Evolutionary conservation across 345 rosid genomes (phyloP), one percentile per base, ranked within the genome.

Genomic region (Turnera subulata): DNA sequence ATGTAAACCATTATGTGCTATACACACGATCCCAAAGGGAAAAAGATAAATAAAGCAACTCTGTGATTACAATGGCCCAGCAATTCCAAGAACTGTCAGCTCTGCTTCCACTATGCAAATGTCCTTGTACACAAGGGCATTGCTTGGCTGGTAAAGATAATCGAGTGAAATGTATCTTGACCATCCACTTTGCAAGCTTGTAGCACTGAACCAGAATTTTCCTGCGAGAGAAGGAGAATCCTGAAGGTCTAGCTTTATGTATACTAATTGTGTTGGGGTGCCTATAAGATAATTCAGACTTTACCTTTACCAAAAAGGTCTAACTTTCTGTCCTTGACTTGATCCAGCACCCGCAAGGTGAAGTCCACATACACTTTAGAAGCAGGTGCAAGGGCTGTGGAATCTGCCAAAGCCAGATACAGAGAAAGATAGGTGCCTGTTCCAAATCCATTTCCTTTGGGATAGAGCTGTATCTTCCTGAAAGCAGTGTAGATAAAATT

Each of bases 51-150:
- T n/a, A n/a, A n/a, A n/a, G n/a, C n/a, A n/a, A n/a, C n/a, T n/a
- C n/a, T n/a, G n/a, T 29, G 22, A 5, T 54, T 61, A 64, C 22
- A 69, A 18, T 12, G 71, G 42, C 55, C 14, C 26, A 16, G 63
- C 65, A 44, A 66, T 47, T 46, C 76, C 82, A 11, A 50, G 70
- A 32, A 77, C 53, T 0, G 55, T 67, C 39, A 78, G 74, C 53
- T 73, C 79, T 20, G 76, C 80, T 39, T 75, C 75, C 47, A 78
- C 75, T 12, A 56, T 0, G 64, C 80, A 70, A 3, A 17, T 45
- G 50, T 73, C 80, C 35, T 56, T 56, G 53, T 58, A 56, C 33
- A 73, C 59, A 32, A 48, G 63, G 21, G 76, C 73, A 16, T 22
- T 6, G n/a, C 52, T 26, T 0, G 65, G 29, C 2, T 16, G n/a